phyloP scores from a whole-genome alignment of 257 asterid genomes.

The Prunella vulgaris region DNA sequence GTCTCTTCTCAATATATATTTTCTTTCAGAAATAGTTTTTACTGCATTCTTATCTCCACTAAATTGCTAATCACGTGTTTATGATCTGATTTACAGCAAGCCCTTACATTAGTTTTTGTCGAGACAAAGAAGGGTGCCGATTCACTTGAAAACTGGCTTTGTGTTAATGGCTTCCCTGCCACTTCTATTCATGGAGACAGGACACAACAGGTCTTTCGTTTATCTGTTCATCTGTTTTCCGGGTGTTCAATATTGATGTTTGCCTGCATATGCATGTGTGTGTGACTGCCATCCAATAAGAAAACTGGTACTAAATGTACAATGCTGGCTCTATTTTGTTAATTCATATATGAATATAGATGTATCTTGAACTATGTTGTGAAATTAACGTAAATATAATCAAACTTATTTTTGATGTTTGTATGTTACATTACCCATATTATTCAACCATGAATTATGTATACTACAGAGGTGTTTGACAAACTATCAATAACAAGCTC shows the following conservation, averaged over 20 bases:
- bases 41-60: neutral
- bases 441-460: neutral
- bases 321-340: neutral
- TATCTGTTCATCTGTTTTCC: conserved; percentile 4
- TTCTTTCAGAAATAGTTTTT: neutral
- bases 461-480: neutral
- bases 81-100: conserved; percentile 52
- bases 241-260: conserved; percentile 6
- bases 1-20: neutral
- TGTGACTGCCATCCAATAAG: neutral
- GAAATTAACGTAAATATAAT: neutral
- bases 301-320: neutral
- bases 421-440: neutral
- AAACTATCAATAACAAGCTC: neutral
- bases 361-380: neutral
- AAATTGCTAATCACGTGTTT: conserved; percentile 7
- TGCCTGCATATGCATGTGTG: neutral
- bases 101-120: conserved; percentile 84
- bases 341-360: neutral
- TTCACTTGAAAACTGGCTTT: conserved; percentile 91
- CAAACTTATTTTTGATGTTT: neutral
- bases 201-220: conserved; percentile 69
- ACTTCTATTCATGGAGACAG: conserved; percentile 93
- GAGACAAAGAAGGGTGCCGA: conserved; percentile 98
- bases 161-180: conserved; percentile 79